phyloP scores from a whole-genome alignment of 306 rosid species.

The Ormosia emarginata region DNA sequence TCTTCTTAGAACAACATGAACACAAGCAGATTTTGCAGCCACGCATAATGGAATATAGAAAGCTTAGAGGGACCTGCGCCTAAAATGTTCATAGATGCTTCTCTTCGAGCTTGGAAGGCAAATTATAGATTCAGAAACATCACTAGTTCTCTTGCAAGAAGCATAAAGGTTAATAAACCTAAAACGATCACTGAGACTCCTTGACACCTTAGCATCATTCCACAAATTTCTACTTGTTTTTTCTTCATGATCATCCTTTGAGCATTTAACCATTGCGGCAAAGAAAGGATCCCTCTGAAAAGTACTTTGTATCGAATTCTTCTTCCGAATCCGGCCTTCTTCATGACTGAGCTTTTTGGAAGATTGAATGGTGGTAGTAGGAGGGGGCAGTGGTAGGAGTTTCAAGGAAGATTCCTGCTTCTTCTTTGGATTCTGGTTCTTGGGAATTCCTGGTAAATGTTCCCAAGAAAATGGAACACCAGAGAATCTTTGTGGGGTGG shows the following conservation, averaged over 20 bases:
- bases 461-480: conserved; percentile 80
- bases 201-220: conserved; percentile 40
- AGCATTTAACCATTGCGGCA: conserved; percentile 60
- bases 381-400: conserved; percentile 49
- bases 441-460: conserved; percentile 61
- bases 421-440: conserved; percentile 36
- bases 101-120: conserved; percentile 57
- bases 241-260: conserved; percentile 36
- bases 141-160: conserved; percentile 76
- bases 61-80: conserved; percentile 27
- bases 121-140: conserved; percentile 67
- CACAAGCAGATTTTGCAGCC: conserved; percentile 3
- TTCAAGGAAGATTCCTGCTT: conserved; percentile 26
- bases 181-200: conserved; percentile 75
- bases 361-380: conserved; percentile 5
- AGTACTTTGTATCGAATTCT: not conserved
- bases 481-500: conserved; percentile 32
- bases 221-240: not conserved
- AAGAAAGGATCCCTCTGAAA: conserved; percentile 52
- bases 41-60: not conserved
- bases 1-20: conserved; percentile 11
- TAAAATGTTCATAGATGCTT: conserved; percentile 41
- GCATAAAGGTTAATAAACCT: conserved; percentile 52
- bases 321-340: conserved; percentile 4
- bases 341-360: conserved; percentile 26